A percentile compares a stretch with the other conserved stretches of the same genome.
These are phyloP conservation scores for Aspergillus persii DNA, from an alignment of 2,329 filamentous ascomycete species.

Conservation along the genomic window DNA sequence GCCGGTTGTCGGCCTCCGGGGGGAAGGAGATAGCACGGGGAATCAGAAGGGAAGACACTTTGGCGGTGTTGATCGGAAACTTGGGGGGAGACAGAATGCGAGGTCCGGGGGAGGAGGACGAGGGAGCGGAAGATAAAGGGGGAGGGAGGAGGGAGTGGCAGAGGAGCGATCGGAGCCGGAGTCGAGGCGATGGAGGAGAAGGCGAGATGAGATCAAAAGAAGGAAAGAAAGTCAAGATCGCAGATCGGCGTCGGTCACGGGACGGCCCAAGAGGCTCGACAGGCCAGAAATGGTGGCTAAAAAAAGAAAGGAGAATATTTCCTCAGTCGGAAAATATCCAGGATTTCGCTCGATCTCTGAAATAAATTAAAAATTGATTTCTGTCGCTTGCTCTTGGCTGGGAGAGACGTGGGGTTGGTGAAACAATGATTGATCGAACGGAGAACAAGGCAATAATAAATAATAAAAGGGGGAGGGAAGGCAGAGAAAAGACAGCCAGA, in stretches of 20 bases:
- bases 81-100: conserved; percentile 21
- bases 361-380: background rate
- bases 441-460: background rate
- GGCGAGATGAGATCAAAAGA: conserved; percentile 1
- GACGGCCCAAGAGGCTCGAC: conserved; percentile 2
- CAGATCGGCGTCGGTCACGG: conserved; percentile 12
- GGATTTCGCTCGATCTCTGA: background rate
- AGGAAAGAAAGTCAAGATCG: conserved; percentile 4
- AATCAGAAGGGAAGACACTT: conserved; percentile 90
- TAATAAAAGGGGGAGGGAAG: background rate
- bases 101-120: conserved; percentile 25
- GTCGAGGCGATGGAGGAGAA: background rate
- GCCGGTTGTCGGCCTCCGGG: conserved; percentile 71
- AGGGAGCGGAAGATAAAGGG: conserved; percentile 27
- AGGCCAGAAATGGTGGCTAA: background rate
- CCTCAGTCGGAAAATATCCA: background rate
- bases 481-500: background rate
- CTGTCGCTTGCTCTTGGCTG: background rate
- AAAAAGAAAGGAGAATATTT: conserved; percentile 1
- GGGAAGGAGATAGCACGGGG: conserved; percentile 90
- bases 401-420: background rate
- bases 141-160: conserved; percentile 16
- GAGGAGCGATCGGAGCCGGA: background rate
- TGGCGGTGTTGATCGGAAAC: conserved; percentile 70
- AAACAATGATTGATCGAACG: background rate